These are phyloP conservation scores for Nemophila menziesii DNA, from an alignment of 257 asterid species.

Conservation along the genomic window DNA sequence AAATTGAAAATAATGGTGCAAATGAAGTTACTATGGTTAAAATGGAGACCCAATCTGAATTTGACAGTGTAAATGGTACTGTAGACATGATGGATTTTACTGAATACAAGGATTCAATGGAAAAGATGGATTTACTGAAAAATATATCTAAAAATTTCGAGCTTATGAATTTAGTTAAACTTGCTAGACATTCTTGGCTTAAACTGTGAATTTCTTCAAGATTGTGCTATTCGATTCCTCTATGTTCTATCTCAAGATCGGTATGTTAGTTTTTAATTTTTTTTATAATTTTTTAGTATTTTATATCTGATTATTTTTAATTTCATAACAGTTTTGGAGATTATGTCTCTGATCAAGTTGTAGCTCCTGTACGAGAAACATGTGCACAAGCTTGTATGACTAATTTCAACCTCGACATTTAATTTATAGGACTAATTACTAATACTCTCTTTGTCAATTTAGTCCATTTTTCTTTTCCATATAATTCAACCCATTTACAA, in stretches of 20 bases:
- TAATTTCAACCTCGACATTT: too few relatives aligned
- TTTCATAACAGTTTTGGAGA: constrained; percentile 75
- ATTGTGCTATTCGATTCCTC: constrained; percentile 95
- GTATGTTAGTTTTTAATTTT: too few relatives aligned
- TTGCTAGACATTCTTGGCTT: constrained; percentile 86
- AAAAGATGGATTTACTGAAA: constrained; percentile 33
- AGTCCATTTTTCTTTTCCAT: too few relatives aligned
- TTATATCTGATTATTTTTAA: too few relatives aligned
- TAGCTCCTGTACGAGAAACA: constrained; percentile 99
- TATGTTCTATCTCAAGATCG: constrained; percentile 90
- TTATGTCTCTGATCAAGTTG: constrained; percentile 97
- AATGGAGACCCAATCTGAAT: constrained; percentile 42
- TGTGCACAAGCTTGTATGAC: constrained; percentile 99
- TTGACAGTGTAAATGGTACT: constrained; percentile 20
- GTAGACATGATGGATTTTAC: constrained; percentile 20
- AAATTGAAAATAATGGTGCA: constrained; percentile 37
- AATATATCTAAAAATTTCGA: constrained; percentile 52
- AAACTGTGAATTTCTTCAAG: constrained; percentile 91
- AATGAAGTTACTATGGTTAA: constrained; percentile 28
- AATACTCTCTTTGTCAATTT: too few relatives aligned
- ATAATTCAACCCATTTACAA: too few relatives aligned
- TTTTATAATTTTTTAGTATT: too few relatives aligned
- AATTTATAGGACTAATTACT: too few relatives aligned
- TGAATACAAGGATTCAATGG: constrained; percentile 38
- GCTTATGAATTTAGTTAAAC: constrained; percentile 60